These are phyloP conservation scores for Blyttiomyces sp. DNA, from an alignment of 371 early-diverging fungal species.

Conservation along the genomic window DNA sequence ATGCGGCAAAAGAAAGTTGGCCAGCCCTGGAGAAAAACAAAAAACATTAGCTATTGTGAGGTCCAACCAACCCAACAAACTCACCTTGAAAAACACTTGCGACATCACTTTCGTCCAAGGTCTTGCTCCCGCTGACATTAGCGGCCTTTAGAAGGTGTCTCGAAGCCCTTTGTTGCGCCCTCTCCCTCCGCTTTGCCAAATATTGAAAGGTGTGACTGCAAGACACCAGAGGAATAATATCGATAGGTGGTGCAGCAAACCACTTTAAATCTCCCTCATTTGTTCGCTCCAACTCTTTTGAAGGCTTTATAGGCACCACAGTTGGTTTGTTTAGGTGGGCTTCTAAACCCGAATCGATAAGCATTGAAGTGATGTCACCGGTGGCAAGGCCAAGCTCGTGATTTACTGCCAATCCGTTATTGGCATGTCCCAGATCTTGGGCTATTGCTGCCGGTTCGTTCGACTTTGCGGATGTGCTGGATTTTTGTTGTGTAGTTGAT, in stretches of 20 bases:
- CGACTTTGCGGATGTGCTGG: background rate
- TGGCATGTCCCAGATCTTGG: background rate
- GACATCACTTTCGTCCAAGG: too few relatives aligned
- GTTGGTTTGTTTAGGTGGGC: background rate
- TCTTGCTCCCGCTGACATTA: too few relatives aligned
- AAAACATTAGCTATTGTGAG: too few relatives aligned
- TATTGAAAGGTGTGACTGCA: too few relatives aligned
- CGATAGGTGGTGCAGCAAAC: conserved; percentile 43
- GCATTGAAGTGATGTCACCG: conserved; percentile 1
- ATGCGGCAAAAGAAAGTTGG: too few relatives aligned
- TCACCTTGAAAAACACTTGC: too few relatives aligned
- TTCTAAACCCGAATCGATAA: conserved; percentile 3
- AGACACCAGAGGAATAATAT: conserved; percentile 34
- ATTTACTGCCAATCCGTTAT: background rate
- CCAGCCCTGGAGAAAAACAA: too few relatives aligned
- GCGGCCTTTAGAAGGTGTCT: too few relatives aligned
- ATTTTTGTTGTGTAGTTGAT: background rate
- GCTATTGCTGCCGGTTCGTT: background rate
- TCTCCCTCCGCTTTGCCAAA: too few relatives aligned
- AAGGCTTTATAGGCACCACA: background rate
- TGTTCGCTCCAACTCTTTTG: conserved; percentile 25
- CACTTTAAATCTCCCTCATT: conserved; percentile 39
- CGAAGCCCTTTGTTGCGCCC: too few relatives aligned
- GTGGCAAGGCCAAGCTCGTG: background rate
- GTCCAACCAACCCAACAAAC: too few relatives aligned